Conservation (phyloP, 495 filamentous ascomycete species). For the Penicillium flavigenum region DNA sequence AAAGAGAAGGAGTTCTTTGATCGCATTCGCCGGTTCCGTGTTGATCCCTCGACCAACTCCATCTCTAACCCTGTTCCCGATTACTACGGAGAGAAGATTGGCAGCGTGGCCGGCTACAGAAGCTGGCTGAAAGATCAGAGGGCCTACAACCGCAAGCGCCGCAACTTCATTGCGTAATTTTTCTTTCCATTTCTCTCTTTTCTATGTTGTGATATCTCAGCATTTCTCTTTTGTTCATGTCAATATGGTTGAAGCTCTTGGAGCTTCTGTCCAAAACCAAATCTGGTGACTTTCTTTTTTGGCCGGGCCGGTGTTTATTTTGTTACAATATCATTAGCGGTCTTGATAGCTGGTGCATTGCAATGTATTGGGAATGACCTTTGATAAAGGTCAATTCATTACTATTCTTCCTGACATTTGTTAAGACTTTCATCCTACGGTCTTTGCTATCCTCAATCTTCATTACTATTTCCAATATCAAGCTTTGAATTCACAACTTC, state of each 20-base stretch:
- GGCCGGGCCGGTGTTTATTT: conserved; percentile 27
- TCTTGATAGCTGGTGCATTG: conserved; percentile 24
- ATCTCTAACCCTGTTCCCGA: conserved; percentile 70
- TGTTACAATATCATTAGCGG: conserved; percentile 34
- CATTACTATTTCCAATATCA: background rate
- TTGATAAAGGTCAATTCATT: conserved; percentile 14
- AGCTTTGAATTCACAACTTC: conserved; percentile 28
- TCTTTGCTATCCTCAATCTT: background rate
- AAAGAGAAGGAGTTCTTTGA: conserved; percentile 92
- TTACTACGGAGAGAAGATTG: conserved; percentile 88
- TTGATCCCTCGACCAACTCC: conserved; percentile 74
- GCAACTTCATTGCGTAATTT: conserved; percentile 52
- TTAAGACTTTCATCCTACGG: background rate
- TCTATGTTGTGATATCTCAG: conserved; percentile 5
- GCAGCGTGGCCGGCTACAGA: conserved; percentile 83
- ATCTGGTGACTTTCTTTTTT: conserved; percentile 23
- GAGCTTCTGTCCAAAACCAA: conserved; percentile 12
- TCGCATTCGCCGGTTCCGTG: conserved; percentile 82
- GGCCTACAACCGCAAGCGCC: conserved; percentile 92
- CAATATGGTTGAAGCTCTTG: conserved; percentile 19
- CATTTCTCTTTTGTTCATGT: conserved; percentile 23
- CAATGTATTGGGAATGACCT: conserved; percentile 26
- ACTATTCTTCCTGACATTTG: conserved; percentile 3
- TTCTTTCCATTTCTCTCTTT: background rate
- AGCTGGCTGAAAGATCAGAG: conserved; percentile 97